These are phyloP conservation scores for Oryza longistaminata DNA, from an alignment of 176 grass and related monocot species.

Conservation along the genomic window DNA sequence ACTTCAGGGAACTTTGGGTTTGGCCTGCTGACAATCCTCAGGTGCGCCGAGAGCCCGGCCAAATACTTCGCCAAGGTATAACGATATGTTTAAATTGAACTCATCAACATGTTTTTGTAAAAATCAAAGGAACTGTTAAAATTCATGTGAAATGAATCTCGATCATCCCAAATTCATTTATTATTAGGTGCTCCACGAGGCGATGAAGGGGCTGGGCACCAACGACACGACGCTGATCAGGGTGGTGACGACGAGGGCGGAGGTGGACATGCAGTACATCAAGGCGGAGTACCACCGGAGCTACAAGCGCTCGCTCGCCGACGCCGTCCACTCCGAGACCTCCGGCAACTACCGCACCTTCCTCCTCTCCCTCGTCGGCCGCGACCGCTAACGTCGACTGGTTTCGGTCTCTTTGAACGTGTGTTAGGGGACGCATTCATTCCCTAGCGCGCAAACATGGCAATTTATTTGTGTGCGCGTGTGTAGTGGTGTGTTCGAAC, in stretches of 20 bases:
- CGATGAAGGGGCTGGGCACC: constrained; percentile 85
- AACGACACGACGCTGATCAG: constrained; percentile 62
- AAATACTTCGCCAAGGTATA: constrained; percentile 83
- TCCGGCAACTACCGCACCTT: constrained; percentile 89
- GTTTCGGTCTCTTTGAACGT: no score
- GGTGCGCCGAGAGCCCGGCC: constrained; percentile 69
- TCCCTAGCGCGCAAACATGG: no score
- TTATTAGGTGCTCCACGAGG: constrained; percentile 62
- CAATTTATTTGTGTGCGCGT: no score
- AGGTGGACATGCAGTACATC: constrained; percentile 96
- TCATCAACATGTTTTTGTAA: neutral
- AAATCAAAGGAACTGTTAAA: neutral
- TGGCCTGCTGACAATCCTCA: constrained; percentile 65
- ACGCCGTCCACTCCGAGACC: constrained; percentile 76
- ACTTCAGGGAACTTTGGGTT: constrained; percentile 48
- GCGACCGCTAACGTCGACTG: constrained; percentile 28
- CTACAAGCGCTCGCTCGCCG: constrained; percentile 61
- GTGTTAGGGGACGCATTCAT: no score
- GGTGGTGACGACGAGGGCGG: constrained; percentile 63
- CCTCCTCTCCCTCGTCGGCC: constrained; percentile 75
- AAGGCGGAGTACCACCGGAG: constrained; percentile 73
- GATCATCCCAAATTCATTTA: neutral
- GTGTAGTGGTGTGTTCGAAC: no score
- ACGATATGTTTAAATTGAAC: neutral
- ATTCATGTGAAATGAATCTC: neutral